Base-by-base conservation (phyloP, 2,329 filamentous ascomycete species). In the Pleoardoris graminearum region DNA sequence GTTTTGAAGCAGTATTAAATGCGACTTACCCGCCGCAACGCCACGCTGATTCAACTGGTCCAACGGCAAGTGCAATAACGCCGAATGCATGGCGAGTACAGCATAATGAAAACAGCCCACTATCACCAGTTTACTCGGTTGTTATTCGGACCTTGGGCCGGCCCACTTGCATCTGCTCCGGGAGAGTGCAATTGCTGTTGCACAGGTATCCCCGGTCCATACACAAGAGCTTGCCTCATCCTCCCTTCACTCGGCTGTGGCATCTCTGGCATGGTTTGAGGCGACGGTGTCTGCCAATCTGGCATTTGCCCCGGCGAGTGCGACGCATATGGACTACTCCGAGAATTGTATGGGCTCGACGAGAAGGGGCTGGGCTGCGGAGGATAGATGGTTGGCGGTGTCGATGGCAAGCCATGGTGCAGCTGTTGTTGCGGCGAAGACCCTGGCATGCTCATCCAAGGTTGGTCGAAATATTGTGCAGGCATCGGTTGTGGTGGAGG, bases 181-280 rank as follows among this genome's bases (percentile, higher is more conserved):
- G 41, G 35, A 3, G 49, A 51, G 35, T 39, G 33, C 8, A 30
- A n/a, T 30, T 55, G 59, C 10, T 55, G 54, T 11, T 51, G 42
- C 12, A 54, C 29, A 11, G 57, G 54, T 1, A 70, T 14, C 1
- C 65, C 67, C 0, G 66, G 59, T 0, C 68, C 69, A 43, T 66
- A 71, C 0, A 72, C 49, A 44, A 70, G 25, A 1, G 70, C 70
- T 41, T 69, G 62, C 12, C 70, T 58, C 36, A 63, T 65, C 11
- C 66, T 57, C 0, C 70, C 70, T 3, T 63, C 70, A 1, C 59
- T 69, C 1, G 69, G 70, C 48, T 60, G 62, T 10, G 70, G 70
- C 56, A 72, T 62, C 21, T 69, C 67, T 0, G 66, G 63, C 25
- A 70, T 42, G 0, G 65, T 58, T 46, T 69, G 67, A 2, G 67